Evolutionary conservation across 1,284 basidiomycete genomes (phyloP).

Genomic region (Golubevia sp.): DNA sequence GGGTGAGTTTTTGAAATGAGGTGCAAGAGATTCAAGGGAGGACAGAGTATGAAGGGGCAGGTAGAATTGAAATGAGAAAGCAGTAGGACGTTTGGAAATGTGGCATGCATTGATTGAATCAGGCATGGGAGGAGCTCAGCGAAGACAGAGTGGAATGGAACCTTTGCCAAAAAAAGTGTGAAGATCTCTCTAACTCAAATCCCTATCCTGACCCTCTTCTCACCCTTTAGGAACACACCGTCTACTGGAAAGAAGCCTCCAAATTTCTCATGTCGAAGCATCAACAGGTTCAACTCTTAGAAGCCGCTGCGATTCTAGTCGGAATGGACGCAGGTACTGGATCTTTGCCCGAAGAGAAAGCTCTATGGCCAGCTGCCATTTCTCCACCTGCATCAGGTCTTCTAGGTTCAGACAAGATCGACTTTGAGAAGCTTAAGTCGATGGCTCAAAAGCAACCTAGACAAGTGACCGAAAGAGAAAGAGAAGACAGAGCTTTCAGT

Average conservation of each 20-base stretch:
- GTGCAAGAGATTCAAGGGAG: too few species aligned
- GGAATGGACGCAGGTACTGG: slow-evolving; percentile 68
- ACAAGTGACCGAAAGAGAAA: slow-evolving; percentile 4
- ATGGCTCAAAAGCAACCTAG: slow-evolving; percentile 44
- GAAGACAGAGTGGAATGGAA: too few species aligned
- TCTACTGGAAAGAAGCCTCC: slow-evolving; percentile 94
- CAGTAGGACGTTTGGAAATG: too few species aligned
- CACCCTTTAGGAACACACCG: slow-evolving; percentile 75
- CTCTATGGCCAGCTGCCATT: slow-evolving; percentile 70
- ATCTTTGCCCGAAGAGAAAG: slow-evolving; percentile 88
- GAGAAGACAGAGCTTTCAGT: not conserved
- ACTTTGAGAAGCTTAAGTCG: slow-evolving; percentile 56
- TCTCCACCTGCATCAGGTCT: slow-evolving; percentile 64
- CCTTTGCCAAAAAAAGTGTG: too few species aligned
- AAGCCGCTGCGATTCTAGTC: slow-evolving; percentile 90
- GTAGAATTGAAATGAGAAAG: too few species aligned
- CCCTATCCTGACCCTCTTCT: not conserved
- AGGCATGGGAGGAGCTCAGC: too few species aligned
- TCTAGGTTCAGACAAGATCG: slow-evolving; percentile 62
- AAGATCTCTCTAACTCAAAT: not conserved
- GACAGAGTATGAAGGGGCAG: too few species aligned
- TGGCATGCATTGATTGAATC: too few species aligned
- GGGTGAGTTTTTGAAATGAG: too few species aligned
- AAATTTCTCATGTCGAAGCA: slow-evolving; percentile 94
- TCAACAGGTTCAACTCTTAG: slow-evolving; percentile 94